Base-by-base conservation (phyloP, 2,329 filamentous ascomycete genomes). In the Achaetomium macrosporum region DNA sequence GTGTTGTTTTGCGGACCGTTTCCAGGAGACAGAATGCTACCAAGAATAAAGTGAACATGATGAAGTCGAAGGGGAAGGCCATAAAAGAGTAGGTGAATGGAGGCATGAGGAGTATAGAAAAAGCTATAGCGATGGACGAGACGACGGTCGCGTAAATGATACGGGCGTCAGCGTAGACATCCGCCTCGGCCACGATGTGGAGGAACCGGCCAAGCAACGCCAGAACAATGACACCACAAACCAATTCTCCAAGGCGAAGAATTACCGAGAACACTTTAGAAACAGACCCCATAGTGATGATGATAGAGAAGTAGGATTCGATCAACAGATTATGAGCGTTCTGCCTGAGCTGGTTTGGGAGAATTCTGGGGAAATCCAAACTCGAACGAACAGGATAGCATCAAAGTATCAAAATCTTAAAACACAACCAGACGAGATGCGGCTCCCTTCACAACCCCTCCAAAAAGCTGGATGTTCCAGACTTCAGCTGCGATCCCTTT, bases 71-170 rank as follows among this genome's bases (percentile, higher is more conserved):
- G 17, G 48, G 48, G 29, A 37, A 51, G 12, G 48, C 48, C 41
- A 51, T 45, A 13, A 51, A 51, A 9, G 48, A 36, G 17, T 17
- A 51, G 10, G 48, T 51, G 35, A 51, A 51, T 9, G 48, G 48
- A 12, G 36, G 31, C 17, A 51, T 44, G n/a, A 51, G 13, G 25
- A 51, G 10, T 39, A 51, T 39, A 31, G 48, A 51, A 36, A 45
- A 15, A 13, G 19, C 41, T 15, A 40, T 25, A 16, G 31, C 33
- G 25, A 51, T 51, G 19, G 4, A 51, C 11, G 48, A 30, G 16
- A 51, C 35, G 16, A 51, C 48, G 15, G 20, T 51, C 8, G 42
- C n/a, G 33, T 45, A 51, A 39, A 51, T 40, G 33, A 51, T 25
- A 17, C 48, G 48, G 11, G 30, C 3, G 42, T 51, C 48, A 11